Evolutionary conservation across 1,284 basidiomycete species (phyloP).

Genomic region (Trametes pubescens): DNA sequence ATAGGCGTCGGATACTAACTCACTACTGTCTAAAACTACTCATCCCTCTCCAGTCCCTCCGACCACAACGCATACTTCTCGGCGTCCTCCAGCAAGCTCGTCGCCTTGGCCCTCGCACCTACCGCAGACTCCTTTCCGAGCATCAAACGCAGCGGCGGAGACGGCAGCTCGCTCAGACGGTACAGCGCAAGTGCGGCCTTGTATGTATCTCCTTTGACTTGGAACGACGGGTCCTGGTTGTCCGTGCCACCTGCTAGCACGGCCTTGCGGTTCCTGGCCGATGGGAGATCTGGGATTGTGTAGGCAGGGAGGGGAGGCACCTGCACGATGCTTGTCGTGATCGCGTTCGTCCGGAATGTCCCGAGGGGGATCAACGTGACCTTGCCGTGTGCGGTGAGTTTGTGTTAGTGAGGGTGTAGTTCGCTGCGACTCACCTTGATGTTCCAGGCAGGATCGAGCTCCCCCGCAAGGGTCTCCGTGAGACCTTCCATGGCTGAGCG

Average conservation of each 20-base stretch:
- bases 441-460: conserved; percentile 51
- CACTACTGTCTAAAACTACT: background rate
- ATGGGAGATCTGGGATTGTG: conserved; percentile 7
- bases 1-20: background rate
- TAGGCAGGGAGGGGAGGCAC: conserved; percentile 23
- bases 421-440: conserved; percentile 44
- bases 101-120: conserved; percentile 28
- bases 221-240: background rate
- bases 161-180: conserved; percentile 17
- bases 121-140: conserved; percentile 34
- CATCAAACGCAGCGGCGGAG: conserved; percentile 42
- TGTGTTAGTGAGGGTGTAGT: background rate
- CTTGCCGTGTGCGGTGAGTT: conserved; percentile 4
- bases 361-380: conserved; percentile 23
- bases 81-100: conserved; percentile 26
- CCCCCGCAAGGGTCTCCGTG: conserved; percentile 42
- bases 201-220: conserved; percentile 18
- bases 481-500: conserved; percentile 42
- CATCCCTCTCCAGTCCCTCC: conserved; percentile 36
- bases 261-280: conserved; percentile 12
- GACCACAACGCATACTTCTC: conserved; percentile 43
- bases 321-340: conserved; percentile 13
- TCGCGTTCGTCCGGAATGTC: conserved; percentile 22
- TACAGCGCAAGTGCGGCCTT: conserved; percentile 16
- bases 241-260: conserved; percentile 9